phyloP scores from a whole-genome alignment of 108 stramenopile species.

The Mediolabrus comicus region DNA sequence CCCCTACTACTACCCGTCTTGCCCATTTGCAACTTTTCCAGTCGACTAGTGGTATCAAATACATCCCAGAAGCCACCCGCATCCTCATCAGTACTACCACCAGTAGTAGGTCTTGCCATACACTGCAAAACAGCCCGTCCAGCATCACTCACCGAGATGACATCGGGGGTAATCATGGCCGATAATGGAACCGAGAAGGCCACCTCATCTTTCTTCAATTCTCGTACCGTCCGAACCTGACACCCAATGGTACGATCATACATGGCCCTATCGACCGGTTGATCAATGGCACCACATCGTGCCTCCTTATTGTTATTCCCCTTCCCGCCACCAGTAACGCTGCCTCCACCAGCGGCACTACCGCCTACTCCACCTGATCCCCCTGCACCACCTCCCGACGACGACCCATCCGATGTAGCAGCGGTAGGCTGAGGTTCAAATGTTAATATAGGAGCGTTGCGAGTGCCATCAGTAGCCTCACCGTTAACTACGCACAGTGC shows the following conservation, averaged over 20 bases:
- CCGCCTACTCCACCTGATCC: constrained; percentile 6
- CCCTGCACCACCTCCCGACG: constrained; percentile 2
- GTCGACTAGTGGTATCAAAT: constrained; percentile 65
- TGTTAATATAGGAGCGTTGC: constrained; percentile 76
- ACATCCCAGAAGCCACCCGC: constrained; percentile 63
- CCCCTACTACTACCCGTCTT: constrained; percentile 62
- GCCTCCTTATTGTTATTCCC: constrained; percentile 16
- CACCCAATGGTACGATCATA: constrained; percentile 89
- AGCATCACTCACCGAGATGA: constrained; percentile 84
- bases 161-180: constrained; percentile 82
- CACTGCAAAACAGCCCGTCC: constrained; percentile 77
- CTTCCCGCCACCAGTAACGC: constrained; percentile 6
- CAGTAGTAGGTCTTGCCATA: not conserved
- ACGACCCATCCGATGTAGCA: constrained; percentile 30
- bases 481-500: constrained; percentile 83
- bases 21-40: constrained; percentile 45
- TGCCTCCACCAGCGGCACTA: not conserved
- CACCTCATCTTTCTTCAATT: constrained; percentile 78
- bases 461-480: constrained; percentile 88
- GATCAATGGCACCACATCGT: constrained; percentile 76
- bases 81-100: not conserved
- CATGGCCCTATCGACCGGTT: constrained; percentile 58
- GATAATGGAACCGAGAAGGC: constrained; percentile 68
- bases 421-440: constrained; percentile 42
- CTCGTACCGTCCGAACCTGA: constrained; percentile 70